Conservation (phyloP, 1,284 basidiomycete species). For the Sanguinoderma infundibulare region DNA sequence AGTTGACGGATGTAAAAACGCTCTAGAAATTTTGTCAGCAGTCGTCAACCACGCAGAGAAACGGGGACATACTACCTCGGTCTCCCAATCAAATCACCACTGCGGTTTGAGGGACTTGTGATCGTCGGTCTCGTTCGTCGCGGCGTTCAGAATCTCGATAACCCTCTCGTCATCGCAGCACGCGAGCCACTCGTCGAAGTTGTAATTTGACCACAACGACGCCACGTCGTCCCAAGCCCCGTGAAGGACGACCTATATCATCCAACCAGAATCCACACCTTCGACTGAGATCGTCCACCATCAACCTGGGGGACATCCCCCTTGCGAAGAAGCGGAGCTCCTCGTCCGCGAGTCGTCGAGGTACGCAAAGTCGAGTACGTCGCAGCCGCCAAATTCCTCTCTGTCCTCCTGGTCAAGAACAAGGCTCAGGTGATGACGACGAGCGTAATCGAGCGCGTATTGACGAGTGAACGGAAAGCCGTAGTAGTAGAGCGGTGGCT, state of each 20-base stretch:
- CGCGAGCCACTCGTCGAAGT: background rate
- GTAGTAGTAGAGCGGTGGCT: conserved; percentile 7
- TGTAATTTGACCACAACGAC: conserved; percentile 9
- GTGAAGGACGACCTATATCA: background rate
- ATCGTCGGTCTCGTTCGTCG: conserved; percentile 2
- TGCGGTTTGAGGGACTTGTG: background rate
- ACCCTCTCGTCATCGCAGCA: background rate
- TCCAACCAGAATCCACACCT: background rate
- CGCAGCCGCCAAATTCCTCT: background rate
- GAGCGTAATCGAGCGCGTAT: conserved; percentile 4
- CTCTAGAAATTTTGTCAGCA: background rate
- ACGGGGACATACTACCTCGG: conserved; percentile 3
- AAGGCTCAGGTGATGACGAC: conserved; percentile 3
- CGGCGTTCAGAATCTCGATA: background rate
- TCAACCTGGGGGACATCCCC: background rate
- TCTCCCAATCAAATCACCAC: conserved; percentile 8
- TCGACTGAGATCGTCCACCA: background rate
- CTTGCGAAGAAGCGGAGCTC: background rate
- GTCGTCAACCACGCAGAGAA: background rate
- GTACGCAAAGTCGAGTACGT: conserved; percentile 1
- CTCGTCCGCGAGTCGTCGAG: background rate
- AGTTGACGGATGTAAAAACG: background rate
- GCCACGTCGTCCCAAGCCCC: conserved; percentile 3
- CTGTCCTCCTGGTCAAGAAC: background rate
- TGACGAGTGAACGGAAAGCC: conserved; percentile 5